Evolutionary conservation across 169 alveolate genomes (phyloP), one percentile per base, ranked within the genome.

Genomic region (Eimeria acervulina): DNA sequence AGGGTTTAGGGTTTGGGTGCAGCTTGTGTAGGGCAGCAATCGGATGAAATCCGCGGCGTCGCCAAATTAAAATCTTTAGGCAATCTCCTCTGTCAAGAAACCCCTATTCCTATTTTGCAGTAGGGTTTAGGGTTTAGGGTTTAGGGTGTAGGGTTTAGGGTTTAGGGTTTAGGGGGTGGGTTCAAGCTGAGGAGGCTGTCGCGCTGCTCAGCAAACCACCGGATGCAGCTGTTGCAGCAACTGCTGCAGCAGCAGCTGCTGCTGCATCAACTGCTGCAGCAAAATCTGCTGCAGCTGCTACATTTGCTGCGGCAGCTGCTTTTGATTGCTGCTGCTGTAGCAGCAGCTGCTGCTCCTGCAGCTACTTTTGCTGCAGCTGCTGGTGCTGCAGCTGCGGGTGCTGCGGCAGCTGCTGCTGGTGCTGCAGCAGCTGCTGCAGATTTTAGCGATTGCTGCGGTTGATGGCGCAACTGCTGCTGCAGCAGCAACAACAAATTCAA

Each of bases 1-100:
- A 55, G 66, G 66, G 66, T 55, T 55, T 55, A 55, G 66, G 66
- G 66, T 85, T 38, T 68, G 88, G 61, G 31, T 68, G 66, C 93
- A 89, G 97, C 91, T 7, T 44, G 93, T 17, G 84, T 95, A 5
- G 96, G 96, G 83, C 95, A 84, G 66, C 87, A 72, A 63, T 40
- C 96, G 38, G 91, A 90, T 19, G 97, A 95, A 26, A 91, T 95
- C 5, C 84, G 97, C 19, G 97, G 97, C 2, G 42, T 95, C 12
- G 94, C 72, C 7, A 61, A 44, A 23, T 66, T 95, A 8, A 51
- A 33, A 13, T 26, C 44, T 15, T 76, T 95, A 28, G 94, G 96
- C 23, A 76, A 95, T 78, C 81, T 80, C n/a, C 95, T 95, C 10
- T 36, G 44, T 33, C 8, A 21, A 15, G 61, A 38, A 19, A 90